Percentiles rank a stretch among this genome's conserved stretches.
Conservation (phyloP, 257 asterid species). For the Lantana camara region DNA sequence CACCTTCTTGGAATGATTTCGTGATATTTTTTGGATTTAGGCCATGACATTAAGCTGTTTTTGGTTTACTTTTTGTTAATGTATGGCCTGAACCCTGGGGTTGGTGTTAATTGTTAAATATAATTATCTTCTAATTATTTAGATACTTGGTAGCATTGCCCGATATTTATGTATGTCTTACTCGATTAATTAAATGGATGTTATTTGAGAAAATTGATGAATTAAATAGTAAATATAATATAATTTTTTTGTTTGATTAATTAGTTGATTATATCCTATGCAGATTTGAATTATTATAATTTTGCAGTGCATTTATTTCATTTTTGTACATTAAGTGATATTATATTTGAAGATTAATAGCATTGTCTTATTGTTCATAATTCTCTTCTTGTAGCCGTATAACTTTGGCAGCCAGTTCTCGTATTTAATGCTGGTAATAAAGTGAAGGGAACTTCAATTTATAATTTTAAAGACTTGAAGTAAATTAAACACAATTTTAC, state of each 20-base stretch:
- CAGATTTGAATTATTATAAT: too few species aligned
- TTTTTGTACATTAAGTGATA: too few species aligned
- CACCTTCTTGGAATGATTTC: neutral
- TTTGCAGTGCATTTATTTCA: neutral
- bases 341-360: too few species aligned
- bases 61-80: neutral
- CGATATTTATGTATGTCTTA: too few species aligned
- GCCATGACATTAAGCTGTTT: conserved; percentile 31
- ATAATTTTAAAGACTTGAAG: too few species aligned
- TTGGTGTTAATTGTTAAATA: neutral
- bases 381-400: conserved; percentile 3
- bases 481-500: too few species aligned
- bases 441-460: neutral
- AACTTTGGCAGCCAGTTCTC: conserved; percentile 15
- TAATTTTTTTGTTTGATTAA: neutral
- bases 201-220: too few species aligned
- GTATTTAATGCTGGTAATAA: neutral
- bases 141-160: neutral
- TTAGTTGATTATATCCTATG: neutral
- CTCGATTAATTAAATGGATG: too few species aligned
- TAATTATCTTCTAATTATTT: conserved; percentile 26
- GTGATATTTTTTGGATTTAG: conserved; percentile 2
- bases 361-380: neutral
- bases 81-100: conserved; percentile 18
- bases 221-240: neutral